A percentile compares a stretch with the other conserved stretches of the same genome.
Evolutionary conservation across 345 rosid genomes (phyloP).

Genomic region (Odontarrhena argentea): DNA sequence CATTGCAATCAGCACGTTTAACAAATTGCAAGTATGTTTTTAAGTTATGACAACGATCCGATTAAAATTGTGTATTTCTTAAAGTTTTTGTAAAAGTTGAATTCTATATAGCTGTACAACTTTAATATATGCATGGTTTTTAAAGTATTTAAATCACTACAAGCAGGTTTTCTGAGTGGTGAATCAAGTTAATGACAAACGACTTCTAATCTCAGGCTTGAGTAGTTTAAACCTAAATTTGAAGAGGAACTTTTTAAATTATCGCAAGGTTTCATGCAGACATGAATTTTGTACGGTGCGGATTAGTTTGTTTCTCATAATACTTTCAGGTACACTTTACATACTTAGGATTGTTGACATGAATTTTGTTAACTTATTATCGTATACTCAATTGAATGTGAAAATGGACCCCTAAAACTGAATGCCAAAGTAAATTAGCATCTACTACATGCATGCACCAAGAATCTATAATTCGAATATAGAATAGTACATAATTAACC

Average conservation of each 20-base stretch:
- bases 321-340: background rate
- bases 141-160: background rate
- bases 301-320: background rate
- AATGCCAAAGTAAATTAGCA: background rate
- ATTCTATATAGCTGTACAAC: background rate
- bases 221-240: background rate
- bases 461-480: constrained; percentile 19
- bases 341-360: background rate
- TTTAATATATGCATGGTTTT: background rate
- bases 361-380: background rate
- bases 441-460: constrained; percentile 1
- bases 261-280: background rate
- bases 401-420: too few relatives aligned
- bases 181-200: constrained; percentile 1
- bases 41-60: background rate
- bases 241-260: background rate
- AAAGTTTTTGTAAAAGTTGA: background rate
- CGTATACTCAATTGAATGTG: background rate
- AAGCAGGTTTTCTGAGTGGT: background rate
- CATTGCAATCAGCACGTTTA: too few relatives aligned
- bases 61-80: background rate
- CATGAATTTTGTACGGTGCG: background rate
- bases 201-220: background rate
- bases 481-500: constrained; percentile 19
- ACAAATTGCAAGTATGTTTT: too few relatives aligned